Percentiles rank a stretch among this genome's conserved stretches.
Conservation (phyloP, 2,329 filamentous ascomycete species). For the Penicillium sp. region DNA sequence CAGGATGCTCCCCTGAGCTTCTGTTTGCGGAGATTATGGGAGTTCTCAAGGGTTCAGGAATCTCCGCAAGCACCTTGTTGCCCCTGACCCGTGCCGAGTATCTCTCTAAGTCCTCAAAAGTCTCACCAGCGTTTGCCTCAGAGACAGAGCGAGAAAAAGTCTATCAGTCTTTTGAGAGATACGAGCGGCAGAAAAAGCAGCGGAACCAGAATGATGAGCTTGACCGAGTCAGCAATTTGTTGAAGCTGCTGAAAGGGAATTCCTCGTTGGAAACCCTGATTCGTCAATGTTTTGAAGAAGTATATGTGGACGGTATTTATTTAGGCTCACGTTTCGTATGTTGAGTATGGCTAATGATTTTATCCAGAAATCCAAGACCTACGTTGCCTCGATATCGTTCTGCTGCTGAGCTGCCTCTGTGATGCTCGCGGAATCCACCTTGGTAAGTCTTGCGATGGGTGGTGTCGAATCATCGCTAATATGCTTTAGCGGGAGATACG, state of each 20-base stretch:
- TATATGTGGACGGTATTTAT: slow-evolving; percentile 13
- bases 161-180: slow-evolving; percentile 26
- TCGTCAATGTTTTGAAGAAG: slow-evolving; percentile 10
- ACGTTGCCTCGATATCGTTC: slow-evolving; percentile 26
- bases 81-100: slow-evolving; percentile 23
- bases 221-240: slow-evolving; percentile 21
- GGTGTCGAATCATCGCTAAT: background rate
- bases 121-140: slow-evolving; percentile 23
- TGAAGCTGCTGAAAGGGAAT: slow-evolving; percentile 16
- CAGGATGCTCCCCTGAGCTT: slow-evolving; percentile 19
- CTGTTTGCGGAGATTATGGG: slow-evolving; percentile 34
- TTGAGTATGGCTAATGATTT: background rate
- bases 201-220: slow-evolving; percentile 17
- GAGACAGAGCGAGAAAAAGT: slow-evolving; percentile 18
- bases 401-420: slow-evolving; percentile 26
- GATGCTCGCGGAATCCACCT: slow-evolving; percentile 31
- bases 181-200: slow-evolving; percentile 22
- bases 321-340: background rate
- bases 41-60: slow-evolving; percentile 28
- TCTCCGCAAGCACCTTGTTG: slow-evolving; percentile 13
- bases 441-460: slow-evolving; percentile 6
- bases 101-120: slow-evolving; percentile 14
- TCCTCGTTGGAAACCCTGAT: slow-evolving; percentile 2
- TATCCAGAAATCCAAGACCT: slow-evolving; percentile 32
- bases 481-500: slow-evolving; percentile 29